A percentile compares a stretch with the other conserved stretches of the same genome.
Conservation (phyloP, 192 early-diverging fungal species). For the Chytriomyces sp. region DNA sequence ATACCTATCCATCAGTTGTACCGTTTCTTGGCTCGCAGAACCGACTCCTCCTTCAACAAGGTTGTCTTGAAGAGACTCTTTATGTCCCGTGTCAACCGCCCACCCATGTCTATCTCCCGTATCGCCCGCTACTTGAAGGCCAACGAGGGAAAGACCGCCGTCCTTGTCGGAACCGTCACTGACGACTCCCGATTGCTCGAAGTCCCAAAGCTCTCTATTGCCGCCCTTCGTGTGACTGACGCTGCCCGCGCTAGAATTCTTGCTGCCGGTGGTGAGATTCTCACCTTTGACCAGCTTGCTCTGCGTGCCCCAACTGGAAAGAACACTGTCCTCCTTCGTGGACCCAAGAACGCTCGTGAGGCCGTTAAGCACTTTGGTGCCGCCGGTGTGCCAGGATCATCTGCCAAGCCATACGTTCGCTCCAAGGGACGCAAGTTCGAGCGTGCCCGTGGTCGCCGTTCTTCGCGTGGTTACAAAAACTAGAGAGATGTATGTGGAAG, state of each 20-base stretch:
- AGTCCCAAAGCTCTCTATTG: slow-evolving; percentile 92
- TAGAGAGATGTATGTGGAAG: slow-evolving; percentile 25
- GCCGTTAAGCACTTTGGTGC: slow-evolving; percentile 98
- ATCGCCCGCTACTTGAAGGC: slow-evolving; percentile 72
- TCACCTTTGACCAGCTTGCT: slow-evolving; percentile 98
- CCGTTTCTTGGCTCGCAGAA: slow-evolving; percentile 98
- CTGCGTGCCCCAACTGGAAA: slow-evolving; percentile 95
- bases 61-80: slow-evolving; percentile 96
- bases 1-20: slow-evolving; percentile 70
- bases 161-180: slow-evolving; percentile 94
- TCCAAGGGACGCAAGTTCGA: slow-evolving; percentile 99
- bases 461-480: slow-evolving; percentile 93
- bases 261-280: slow-evolving; percentile 96
- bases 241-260: slow-evolving; percentile 94
- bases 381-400: slow-evolving; percentile 67
- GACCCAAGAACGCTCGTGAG: slow-evolving; percentile 90
- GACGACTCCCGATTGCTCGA: slow-evolving; percentile 91
- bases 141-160: slow-evolving; percentile 89
- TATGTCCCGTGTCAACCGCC: slow-evolving; percentile 97
- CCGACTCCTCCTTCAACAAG: slow-evolving; percentile 98
- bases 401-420: slow-evolving; percentile 81
- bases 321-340: slow-evolving; percentile 93
- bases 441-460: slow-evolving; percentile 97
- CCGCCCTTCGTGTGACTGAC: slow-evolving; percentile 93
- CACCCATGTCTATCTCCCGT: slow-evolving; percentile 91